phyloP scores from a whole-genome alignment of 2,329 filamentous ascomycete species.

The Ophiostoma sp. region DNA sequence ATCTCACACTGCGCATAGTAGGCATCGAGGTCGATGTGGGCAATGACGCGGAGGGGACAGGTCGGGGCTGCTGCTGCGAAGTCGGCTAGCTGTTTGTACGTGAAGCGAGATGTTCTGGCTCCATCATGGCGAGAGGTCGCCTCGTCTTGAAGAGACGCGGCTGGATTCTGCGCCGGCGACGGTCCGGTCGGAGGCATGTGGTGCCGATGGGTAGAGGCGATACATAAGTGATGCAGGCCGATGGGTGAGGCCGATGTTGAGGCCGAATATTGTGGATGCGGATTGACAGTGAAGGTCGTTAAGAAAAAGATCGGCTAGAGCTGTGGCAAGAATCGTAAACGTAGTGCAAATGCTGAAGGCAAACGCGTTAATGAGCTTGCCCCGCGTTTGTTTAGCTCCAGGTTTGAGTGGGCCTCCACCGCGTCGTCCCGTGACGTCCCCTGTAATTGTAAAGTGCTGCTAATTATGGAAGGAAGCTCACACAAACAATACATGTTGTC shows the following conservation, averaged over 20 bases:
- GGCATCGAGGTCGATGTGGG: conserved; percentile 92
- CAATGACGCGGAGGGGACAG: conserved; percentile 81
- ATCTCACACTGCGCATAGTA: conserved; percentile 98
- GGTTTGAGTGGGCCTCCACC: background rate
- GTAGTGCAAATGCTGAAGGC: background rate
- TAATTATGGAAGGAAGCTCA: background rate
- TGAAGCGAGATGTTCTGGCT: conserved; percentile 66
- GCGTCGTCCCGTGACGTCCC: background rate
- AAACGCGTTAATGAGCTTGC: background rate
- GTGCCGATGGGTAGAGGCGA: background rate
- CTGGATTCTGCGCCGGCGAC: background rate
- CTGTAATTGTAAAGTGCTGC: background rate
- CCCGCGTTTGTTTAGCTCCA: background rate
- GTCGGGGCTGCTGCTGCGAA: conserved; percentile 69
- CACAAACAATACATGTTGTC: background rate
- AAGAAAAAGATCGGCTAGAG: background rate
- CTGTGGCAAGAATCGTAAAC: background rate
- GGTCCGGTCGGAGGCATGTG: conserved; percentile 2
- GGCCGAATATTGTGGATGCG: background rate
- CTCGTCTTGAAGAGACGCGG: background rate
- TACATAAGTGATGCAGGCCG: background rate
- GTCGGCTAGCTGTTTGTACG: conserved; percentile 77
- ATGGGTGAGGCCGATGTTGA: background rate
- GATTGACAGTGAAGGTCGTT: background rate
- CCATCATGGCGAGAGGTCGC: background rate